Evolutionary conservation across 768 basidiomycete genomes (phyloP).

Genomic region (Kockovaella imperatae): DNA sequence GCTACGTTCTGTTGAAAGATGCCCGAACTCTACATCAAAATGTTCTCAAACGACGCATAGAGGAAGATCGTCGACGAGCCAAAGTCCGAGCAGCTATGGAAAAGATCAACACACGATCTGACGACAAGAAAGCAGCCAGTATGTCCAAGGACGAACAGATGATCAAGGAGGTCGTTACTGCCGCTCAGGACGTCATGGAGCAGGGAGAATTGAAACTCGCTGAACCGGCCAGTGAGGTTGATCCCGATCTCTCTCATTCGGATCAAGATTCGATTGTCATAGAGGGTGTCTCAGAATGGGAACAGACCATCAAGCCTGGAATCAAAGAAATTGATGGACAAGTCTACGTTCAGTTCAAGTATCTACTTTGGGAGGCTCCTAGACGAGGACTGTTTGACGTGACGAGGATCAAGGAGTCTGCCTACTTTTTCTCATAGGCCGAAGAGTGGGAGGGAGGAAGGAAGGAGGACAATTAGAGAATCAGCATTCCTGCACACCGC

Average conservation of each 20-base stretch:
- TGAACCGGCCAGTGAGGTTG: neutral
- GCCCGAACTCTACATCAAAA: constrained; percentile 20
- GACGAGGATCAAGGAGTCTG: constrained; percentile 65
- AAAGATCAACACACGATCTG: neutral
- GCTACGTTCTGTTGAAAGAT: constrained; percentile 29
- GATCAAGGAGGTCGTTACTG: neutral
- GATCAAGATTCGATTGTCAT: neutral
- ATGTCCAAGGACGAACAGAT: neutral
- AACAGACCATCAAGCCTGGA: neutral
- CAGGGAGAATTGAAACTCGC: neutral
- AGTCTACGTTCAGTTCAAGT: constrained; percentile 54
- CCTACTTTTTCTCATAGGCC: constrained; percentile 83
- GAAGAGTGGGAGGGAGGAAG: no score
- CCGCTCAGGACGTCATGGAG: neutral
- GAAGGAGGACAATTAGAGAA: no score
- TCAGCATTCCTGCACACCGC: no score
- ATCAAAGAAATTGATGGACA: constrained; percentile 5
- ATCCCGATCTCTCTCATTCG: neutral
- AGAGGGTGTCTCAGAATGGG: constrained; percentile 1
- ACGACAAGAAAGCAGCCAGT: neutral
- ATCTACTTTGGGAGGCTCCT: constrained; percentile 73
- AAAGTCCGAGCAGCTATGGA: constrained; percentile 1
- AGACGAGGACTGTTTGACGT: constrained; percentile 81
- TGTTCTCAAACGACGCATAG: constrained; percentile 27
- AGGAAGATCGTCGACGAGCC: constrained; percentile 12